A percentile compares a stretch with the other conserved stretches of the same genome.
Evolutionary conservation across 305 asterid genomes (phyloP).

Genomic region (Fraxinus paxiana): DNA sequence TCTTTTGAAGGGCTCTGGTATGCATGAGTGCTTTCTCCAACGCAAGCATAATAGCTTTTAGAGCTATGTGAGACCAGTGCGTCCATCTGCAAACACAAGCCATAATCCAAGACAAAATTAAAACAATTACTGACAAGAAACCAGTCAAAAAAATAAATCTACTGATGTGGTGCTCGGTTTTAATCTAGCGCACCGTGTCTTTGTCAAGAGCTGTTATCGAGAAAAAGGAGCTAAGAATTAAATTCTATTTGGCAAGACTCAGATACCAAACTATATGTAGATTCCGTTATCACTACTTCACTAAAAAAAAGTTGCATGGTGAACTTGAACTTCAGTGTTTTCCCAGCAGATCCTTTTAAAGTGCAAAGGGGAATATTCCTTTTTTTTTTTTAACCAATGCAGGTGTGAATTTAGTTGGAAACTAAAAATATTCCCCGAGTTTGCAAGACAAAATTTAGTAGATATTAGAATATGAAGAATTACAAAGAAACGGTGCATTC

Average conservation of each 20-base stretch:
- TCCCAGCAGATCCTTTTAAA: not conserved
- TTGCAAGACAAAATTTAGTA: not conserved
- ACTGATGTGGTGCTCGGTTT: not conserved
- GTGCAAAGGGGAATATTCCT: not conserved
- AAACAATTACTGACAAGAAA: not conserved
- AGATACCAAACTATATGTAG: not conserved
- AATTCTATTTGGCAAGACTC: not conserved
- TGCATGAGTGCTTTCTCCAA: slow-evolving; percentile 95
- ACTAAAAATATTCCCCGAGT: not conserved
- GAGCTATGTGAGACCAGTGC: slow-evolving; percentile 81
- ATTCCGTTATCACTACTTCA: not conserved
- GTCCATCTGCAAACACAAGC: slow-evolving; percentile 63
- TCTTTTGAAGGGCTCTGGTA: slow-evolving; percentile 99
- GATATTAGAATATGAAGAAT: not conserved
- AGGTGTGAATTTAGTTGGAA: not conserved
- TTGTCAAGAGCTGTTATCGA: not conserved
- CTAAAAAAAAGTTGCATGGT: not conserved
- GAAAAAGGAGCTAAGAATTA: not conserved
- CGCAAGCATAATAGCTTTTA: slow-evolving; percentile 53
- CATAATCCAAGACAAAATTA: slow-evolving; percentile 11
- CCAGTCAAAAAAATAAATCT: not conserved
- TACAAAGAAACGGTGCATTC: not conserved
- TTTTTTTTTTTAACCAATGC: not conserved
- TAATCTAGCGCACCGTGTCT: not conserved
- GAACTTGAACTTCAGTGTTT: not conserved